phyloP scores from a whole-genome alignment of 495 filamentous ascomycete genomes.

The Hapsidospora chrysogenum region DNA sequence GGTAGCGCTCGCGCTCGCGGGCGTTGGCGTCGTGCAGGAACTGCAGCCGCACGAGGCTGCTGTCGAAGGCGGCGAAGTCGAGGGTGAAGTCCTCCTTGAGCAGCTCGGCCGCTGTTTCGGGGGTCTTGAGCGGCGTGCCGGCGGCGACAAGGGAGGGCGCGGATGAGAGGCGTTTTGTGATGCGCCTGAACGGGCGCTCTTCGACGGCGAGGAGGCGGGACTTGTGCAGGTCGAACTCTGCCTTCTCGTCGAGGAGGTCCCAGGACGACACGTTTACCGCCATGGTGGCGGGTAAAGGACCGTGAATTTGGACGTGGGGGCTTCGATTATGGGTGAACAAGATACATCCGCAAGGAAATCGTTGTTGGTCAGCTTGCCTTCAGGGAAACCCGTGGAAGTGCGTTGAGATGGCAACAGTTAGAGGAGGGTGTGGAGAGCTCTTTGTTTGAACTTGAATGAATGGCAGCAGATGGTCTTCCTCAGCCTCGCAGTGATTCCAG shows the following conservation, averaged over 20 bases:
- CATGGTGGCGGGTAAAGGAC: too few relatives aligned
- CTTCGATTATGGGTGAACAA: too few relatives aligned
- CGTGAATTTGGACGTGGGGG: too few relatives aligned
- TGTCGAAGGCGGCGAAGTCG: constrained; percentile 84
- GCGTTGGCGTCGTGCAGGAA: constrained; percentile 70
- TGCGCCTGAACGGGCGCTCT: constrained; percentile 81
- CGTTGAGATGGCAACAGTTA: too few relatives aligned
- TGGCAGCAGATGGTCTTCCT: too few relatives aligned
- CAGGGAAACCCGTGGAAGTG: too few relatives aligned
- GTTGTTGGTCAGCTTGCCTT: too few relatives aligned
- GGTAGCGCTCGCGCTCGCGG: constrained; percentile 74
- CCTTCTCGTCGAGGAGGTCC: constrained; percentile 30
- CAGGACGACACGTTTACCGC: constrained; percentile 12
- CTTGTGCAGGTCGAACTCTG: constrained; percentile 77
- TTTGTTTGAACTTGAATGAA: too few relatives aligned
- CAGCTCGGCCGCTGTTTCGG: constrained; percentile 10
- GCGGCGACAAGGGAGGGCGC: neutral
- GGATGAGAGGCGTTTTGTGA: constrained; percentile 44
- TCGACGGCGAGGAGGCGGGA: constrained; percentile 80
- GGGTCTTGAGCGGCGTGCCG: neutral
- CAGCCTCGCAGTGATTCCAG: too few relatives aligned
- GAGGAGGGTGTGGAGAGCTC: too few relatives aligned
- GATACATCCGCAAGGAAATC: too few relatives aligned
- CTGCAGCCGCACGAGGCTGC: constrained; percentile 73
- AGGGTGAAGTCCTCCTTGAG: constrained; percentile 71